Percentiles rank a stretch among this genome's conserved stretches.
Evolutionary conservation across 306 rosid species (phyloP).

Genomic region (Rosa persica): DNA sequence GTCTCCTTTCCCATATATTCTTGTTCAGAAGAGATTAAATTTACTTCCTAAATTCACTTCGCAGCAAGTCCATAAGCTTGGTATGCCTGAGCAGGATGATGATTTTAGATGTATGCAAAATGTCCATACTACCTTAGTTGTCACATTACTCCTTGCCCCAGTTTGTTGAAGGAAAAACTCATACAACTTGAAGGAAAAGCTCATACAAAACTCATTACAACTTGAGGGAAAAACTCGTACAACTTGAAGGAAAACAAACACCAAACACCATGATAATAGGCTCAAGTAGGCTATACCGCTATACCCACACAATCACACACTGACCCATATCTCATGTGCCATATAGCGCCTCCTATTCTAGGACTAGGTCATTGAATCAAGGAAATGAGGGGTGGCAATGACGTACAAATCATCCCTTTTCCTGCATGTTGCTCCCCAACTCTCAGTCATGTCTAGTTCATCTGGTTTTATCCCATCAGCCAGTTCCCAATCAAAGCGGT

Average conservation of each 20-base stretch:
- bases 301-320: no score
- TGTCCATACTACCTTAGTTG: background rate
- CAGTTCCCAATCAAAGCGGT: constrained; percentile 2
- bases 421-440: background rate
- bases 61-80: background rate
- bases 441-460: background rate
- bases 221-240: background rate
- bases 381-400: background rate
- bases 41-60: background rate
- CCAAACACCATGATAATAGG: no score
- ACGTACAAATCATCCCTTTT: background rate
- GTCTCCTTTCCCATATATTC: background rate
- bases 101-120: background rate
- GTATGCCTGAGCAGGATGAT: background rate
- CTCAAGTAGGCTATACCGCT: no score
- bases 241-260: no score
- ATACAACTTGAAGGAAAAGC: background rate
- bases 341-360: background rate
- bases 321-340: no score
- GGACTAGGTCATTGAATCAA: background rate
- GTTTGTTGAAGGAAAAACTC: background rate
- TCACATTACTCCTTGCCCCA: background rate
- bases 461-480: constrained; percentile 5
- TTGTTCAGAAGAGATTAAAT: background rate
- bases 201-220: background rate